Evolutionary conservation across 2,329 filamentous ascomycete genomes (phyloP).

Genomic region (Alternaria ventricosa): DNA sequence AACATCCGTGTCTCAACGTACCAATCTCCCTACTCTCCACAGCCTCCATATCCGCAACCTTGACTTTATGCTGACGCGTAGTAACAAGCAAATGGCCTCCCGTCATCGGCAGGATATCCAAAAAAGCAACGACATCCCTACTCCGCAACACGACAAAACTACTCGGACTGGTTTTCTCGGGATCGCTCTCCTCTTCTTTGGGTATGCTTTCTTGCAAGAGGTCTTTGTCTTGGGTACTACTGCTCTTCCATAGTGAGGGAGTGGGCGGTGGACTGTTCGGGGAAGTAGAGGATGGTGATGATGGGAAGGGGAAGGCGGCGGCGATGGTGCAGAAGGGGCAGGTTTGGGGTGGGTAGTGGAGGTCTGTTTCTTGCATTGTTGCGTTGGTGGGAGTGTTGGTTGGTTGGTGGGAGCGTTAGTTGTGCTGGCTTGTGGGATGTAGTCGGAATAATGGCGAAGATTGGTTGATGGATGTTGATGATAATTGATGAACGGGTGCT

Average conservation of each 20-base stretch:
- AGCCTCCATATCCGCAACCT: conserved; percentile 73
- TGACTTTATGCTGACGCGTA: conserved; percentile 77
- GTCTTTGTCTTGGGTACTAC: conserved; percentile 13
- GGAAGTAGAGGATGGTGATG: neutral
- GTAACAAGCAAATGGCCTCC: conserved; percentile 78
- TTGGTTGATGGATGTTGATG: neutral
- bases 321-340: conserved; percentile 68
- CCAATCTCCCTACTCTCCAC: conserved; percentile 72
- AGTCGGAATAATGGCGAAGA: neutral
- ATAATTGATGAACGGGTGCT: neutral
- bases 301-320: conserved; percentile 52
- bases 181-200: conserved; percentile 27
- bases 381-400: neutral
- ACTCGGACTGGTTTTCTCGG: conserved; percentile 46
- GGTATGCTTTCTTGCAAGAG: conserved; percentile 31
- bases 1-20: conserved; percentile 39
- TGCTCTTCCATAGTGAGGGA: conserved; percentile 1
- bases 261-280: neutral
- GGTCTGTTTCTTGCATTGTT: conserved; percentile 40
- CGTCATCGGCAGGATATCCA: conserved; percentile 91
- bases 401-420: neutral
- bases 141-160: conserved; percentile 76
- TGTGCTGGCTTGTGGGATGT: neutral
- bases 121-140: conserved; percentile 78
- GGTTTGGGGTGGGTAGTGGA: conserved; percentile 50